These are phyloP conservation scores for Rhizopus arrhizus DNA, from an alignment of 371 early-diverging fungal species.

Conservation along the genomic window DNA sequence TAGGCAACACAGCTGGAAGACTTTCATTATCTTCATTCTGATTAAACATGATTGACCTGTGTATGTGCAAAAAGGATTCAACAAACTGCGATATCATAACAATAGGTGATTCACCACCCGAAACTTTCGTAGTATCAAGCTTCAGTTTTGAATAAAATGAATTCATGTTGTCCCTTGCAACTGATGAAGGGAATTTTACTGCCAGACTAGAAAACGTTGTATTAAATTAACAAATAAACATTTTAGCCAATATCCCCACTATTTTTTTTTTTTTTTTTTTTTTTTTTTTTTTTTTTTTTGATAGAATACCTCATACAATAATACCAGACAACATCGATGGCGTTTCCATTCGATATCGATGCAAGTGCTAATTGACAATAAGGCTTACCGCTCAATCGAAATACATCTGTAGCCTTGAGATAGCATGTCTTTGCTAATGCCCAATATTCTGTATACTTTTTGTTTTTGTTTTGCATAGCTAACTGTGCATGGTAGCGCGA, in stretches of 20 bases:
- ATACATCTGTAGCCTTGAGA: constrained; percentile 45
- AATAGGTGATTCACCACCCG: constrained; percentile 2
- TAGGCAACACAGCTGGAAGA: constrained; percentile 10
- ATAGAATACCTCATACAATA: constrained; percentile 51
- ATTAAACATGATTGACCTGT: constrained; percentile 44
- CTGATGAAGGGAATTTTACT: constrained; percentile 43
- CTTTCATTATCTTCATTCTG: constrained; percentile 16
- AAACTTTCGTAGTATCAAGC: constrained; percentile 17
- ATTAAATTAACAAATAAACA: not conserved
- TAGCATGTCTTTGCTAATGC: constrained; percentile 42
- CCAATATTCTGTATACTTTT: constrained; percentile 34
- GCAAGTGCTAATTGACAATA: constrained; percentile 53
- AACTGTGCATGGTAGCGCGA: constrained; percentile 51
- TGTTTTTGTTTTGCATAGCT: constrained; percentile 20
- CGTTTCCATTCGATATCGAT: constrained; percentile 47
- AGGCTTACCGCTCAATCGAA: constrained; percentile 51
- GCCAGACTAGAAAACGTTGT: constrained; percentile 32
- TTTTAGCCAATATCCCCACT: not conserved
- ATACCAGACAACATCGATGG: constrained; percentile 55
- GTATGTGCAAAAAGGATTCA: constrained; percentile 45
- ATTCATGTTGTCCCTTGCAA: constrained; percentile 46
- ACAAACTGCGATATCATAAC: constrained; percentile 35
- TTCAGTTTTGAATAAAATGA: constrained; percentile 50
- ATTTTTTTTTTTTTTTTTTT: not conserved
- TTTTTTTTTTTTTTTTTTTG: not conserved